Conservation (phyloP, 1,284 basidiomycete genomes). For the Apiotrichum sp. region DNA sequence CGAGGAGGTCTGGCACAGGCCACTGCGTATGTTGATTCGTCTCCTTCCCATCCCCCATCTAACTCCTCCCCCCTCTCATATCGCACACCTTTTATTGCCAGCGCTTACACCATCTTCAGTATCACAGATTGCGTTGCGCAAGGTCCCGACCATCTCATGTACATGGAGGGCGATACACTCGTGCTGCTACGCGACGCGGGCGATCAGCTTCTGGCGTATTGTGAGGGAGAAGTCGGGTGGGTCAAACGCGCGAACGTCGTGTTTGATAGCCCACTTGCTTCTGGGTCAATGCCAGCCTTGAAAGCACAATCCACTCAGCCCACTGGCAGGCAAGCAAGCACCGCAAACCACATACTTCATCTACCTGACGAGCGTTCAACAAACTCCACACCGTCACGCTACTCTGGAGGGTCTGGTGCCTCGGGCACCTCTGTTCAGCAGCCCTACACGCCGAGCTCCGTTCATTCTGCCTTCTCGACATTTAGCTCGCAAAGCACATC, state of each 20-base stretch:
- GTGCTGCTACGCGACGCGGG: conserved; percentile 69
- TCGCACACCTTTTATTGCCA: too few relatives aligned
- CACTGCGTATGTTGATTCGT: conserved; percentile 31
- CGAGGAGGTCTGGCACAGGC: conserved; percentile 38
- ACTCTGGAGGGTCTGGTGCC: not conserved
- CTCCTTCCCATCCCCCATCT: not conserved
- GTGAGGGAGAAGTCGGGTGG: conserved; percentile 83
- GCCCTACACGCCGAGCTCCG: not conserved
- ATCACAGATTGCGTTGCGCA: conserved; percentile 66
- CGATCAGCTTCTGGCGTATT: conserved; percentile 60
- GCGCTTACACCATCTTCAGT: conserved; percentile 11
- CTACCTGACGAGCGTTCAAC: not conserved
- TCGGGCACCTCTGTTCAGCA: not conserved
- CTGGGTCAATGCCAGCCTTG: not conserved
- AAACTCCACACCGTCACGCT: not conserved
- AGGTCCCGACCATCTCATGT: conserved; percentile 75
- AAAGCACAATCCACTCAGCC: too few relatives aligned
- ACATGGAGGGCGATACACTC: conserved; percentile 75
- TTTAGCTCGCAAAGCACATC: not conserved
- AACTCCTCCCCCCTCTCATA: not conserved
- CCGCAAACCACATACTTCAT: too few relatives aligned
- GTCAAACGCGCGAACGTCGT: conserved; percentile 53
- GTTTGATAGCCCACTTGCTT: conserved; percentile 5
- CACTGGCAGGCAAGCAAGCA: too few relatives aligned
- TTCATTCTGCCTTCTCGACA: not conserved